Evolutionary conservation across 2,329 filamentous ascomycete species (phyloP).

Genomic region (Paecilomyces variotii): DNA sequence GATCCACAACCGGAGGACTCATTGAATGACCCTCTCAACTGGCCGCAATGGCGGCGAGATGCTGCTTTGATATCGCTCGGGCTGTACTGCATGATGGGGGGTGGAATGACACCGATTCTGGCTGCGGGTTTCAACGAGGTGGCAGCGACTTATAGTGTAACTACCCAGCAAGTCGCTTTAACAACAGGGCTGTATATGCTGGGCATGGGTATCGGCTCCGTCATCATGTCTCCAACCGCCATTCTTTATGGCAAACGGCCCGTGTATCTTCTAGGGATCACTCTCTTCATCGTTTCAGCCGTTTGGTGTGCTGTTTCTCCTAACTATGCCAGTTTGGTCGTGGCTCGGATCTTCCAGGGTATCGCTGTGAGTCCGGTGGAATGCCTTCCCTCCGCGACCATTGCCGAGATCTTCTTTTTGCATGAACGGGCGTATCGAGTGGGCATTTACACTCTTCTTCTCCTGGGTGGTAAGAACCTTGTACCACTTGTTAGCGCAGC

Average conservation of each 20-base stretch:
- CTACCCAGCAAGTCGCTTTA: conserved; percentile 65
- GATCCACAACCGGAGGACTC: conserved; percentile 90
- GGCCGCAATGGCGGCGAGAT: conserved; percentile 76
- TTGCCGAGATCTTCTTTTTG: conserved; percentile 93
- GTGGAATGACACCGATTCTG: conserved; percentile 83
- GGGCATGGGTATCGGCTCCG: conserved; percentile 76
- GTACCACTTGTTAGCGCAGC: conserved; percentile 79
- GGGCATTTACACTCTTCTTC: conserved; percentile 82
- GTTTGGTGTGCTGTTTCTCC: conserved; percentile 84
- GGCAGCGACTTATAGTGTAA: conserved; percentile 57
- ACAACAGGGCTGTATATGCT: conserved; percentile 94
- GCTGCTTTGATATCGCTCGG: conserved; percentile 71
- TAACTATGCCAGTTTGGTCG: conserved; percentile 67
- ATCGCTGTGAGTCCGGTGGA: conserved; percentile 84
- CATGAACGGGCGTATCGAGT: conserved; percentile 90
- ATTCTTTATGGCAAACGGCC: conserved; percentile 87
- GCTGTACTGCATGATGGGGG: conserved; percentile 87
- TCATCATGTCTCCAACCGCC: conserved; percentile 80
- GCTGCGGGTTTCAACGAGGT: conserved; percentile 85
- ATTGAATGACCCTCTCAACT: conserved; percentile 85
- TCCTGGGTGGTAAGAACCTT: conserved; percentile 86
- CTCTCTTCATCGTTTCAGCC: conserved; percentile 68
- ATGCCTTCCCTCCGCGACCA: conserved; percentile 84
- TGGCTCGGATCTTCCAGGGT: conserved; percentile 80
- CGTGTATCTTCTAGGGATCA: conserved; percentile 70